Evolutionary conservation across 108 stramenopile species (phyloP), one percentile per base, ranked within the genome.

Genomic region (Mediolabrus comicus): DNA sequence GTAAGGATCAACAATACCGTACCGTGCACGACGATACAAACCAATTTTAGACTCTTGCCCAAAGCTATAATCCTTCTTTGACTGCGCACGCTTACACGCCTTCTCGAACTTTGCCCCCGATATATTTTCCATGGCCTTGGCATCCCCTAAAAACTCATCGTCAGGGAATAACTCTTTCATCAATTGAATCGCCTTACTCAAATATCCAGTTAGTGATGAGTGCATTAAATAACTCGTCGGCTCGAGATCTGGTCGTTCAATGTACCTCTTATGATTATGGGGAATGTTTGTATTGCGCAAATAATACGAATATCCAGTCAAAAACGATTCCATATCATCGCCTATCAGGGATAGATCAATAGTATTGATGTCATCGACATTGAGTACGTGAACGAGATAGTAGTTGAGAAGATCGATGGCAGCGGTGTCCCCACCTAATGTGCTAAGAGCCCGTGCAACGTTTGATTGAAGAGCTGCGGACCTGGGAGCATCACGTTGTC

Each of bases 41-140:
- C 41, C 67, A 57, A 69, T 29, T 32, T 59, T 69, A 3, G 67
- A 59, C 27, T 69, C 67, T 24, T 57, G 55, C 6, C 67, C 67
- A 43, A 69, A 69, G 7, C 36, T 69, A 49, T 69, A 32, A 57
- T 36, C 35, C 25, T 69, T 69, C 4, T 17, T 13, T 32, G 14
- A 8, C 24, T 69, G 67, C 8, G 25, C 39, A 4, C 67, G 39
- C 39, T 59, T 35, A 34, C 67, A 69, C 1, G 51, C 67, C 67
- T 27, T 69, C 56, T 39, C 27, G 26, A 69, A 69, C 16, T 57
- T 22, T 28, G 36, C 17, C 10, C 56, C 67, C 3, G 57, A 69
- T 14, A 67, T 56, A 54, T 53, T 28, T 14, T 38, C 32, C 2
- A 39, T 14, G 13, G 14, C 35, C 27, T 39, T 12, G 9, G 38